Evolutionary conservation across 2,329 filamentous ascomycete genomes (phyloP).

Genomic region (Diaporthe capsici): DNA sequence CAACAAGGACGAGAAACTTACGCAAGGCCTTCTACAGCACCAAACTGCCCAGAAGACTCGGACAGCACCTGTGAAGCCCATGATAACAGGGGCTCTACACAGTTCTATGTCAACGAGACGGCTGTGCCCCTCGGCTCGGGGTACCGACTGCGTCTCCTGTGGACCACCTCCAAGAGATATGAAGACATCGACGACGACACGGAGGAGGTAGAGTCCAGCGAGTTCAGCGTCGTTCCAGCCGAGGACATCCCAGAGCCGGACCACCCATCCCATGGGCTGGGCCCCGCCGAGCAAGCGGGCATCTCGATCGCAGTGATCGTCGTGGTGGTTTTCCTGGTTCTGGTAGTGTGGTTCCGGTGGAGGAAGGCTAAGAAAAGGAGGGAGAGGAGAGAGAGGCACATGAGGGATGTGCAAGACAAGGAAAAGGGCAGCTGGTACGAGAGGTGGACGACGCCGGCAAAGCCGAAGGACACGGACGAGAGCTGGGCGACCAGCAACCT

Average conservation of each 20-base stretch:
- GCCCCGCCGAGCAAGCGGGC: slow-evolving; percentile 20
- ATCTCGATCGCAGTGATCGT: slow-evolving; percentile 28
- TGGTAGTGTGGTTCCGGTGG: slow-evolving; percentile 17
- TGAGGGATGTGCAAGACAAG: neutral
- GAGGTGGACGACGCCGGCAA: slow-evolving; percentile 4
- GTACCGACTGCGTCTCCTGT: slow-evolving; percentile 22
- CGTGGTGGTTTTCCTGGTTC: neutral
- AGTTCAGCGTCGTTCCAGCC: slow-evolving; percentile 27
- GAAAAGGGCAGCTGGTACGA: slow-evolving; percentile 10
- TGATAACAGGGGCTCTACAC: slow-evolving; percentile 1
- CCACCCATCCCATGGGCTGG: neutral
- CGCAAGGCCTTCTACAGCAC: neutral
- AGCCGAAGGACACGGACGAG: neutral
- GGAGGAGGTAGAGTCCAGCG: neutral
- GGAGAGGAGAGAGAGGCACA: neutral
- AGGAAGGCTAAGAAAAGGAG: slow-evolving; percentile 36
- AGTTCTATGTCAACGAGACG: slow-evolving; percentile 22
- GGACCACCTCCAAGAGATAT: slow-evolving; percentile 23
- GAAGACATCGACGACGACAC: slow-evolving; percentile 21
- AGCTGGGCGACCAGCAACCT: neutral
- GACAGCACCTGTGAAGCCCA: slow-evolving; percentile 21
- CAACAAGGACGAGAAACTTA: neutral
- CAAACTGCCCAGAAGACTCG: slow-evolving; percentile 17
- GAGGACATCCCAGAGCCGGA: neutral
- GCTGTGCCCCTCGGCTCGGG: slow-evolving; percentile 11